These are phyloP conservation scores for Ophiostoma australiae DNA, from an alignment of 2,329 filamentous ascomycete species.

Conservation along the genomic window DNA sequence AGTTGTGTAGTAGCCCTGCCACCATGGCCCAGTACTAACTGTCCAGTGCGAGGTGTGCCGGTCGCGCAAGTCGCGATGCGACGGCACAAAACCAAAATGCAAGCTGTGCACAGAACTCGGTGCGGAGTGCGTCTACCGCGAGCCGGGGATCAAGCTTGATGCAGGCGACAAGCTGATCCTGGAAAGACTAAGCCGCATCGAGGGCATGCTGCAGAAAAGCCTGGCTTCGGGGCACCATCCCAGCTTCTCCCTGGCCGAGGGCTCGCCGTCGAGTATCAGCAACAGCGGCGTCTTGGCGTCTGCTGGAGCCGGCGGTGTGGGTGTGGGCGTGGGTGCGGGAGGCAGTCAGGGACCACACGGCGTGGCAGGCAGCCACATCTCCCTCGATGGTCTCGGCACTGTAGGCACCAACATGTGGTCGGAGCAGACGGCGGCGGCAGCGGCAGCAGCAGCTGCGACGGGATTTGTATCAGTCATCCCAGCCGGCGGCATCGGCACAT, in stretches of 20 bases:
- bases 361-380: not conserved
- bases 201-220: slow-evolving; percentile 69
- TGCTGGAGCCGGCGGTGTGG: not conserved
- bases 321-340: not conserved
- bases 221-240: slow-evolving; percentile 41
- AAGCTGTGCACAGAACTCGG: slow-evolving; percentile 77
- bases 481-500: slow-evolving; percentile 65
- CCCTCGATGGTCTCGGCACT: not conserved
- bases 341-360: not conserved
- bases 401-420: slow-evolving; percentile 52
- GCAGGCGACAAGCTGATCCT: slow-evolving; percentile 81
- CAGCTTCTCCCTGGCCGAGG: slow-evolving; percentile 38
- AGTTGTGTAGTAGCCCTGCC: not conserved
- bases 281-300: not conserved
- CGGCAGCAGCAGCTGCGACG: slow-evolving; percentile 38
- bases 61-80: slow-evolving; percentile 73
- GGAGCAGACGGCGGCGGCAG: slow-evolving; percentile 34
- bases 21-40: not conserved
- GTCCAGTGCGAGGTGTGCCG: slow-evolving; percentile 73
- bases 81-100: slow-evolving; percentile 76
- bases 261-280: slow-evolving; percentile 52
- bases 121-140: slow-evolving; percentile 77
- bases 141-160: slow-evolving; percentile 81
- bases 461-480: slow-evolving; percentile 52
- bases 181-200: slow-evolving; percentile 71